Conservation (phyloP, 148 eudicot species). For the Agrostemma githago region DNA sequence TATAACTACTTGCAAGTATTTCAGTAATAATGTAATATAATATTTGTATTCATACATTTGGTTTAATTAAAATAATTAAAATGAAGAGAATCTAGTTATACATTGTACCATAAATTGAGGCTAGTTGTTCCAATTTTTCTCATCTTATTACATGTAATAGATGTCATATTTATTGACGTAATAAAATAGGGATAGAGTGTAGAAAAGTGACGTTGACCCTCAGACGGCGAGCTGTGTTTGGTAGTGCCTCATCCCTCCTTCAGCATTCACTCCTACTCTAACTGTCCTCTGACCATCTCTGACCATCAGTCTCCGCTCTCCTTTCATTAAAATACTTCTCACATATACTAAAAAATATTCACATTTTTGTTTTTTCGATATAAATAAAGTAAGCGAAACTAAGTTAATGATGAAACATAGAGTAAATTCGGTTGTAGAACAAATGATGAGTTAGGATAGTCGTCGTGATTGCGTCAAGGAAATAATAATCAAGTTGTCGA, state of each 20-base stretch:
- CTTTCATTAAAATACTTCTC: neutral
- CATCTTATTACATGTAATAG: neutral
- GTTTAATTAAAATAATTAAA: too few species aligned
- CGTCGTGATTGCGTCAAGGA: neutral
- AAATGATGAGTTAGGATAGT: neutral
- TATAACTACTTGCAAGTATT: too few species aligned
- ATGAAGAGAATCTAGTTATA: neutral
- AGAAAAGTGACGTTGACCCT: slow-evolving; percentile 22
- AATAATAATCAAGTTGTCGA: neutral
- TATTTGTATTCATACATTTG: too few species aligned
- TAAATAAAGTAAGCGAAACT: neutral
- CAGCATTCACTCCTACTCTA: neutral
- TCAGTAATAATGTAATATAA: too few species aligned
- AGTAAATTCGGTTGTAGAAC: neutral
- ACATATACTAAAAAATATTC: neutral
- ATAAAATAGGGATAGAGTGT: neutral
- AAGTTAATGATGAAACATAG: too few species aligned
- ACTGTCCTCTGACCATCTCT: slow-evolving; percentile 11
- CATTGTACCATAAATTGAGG: neutral
- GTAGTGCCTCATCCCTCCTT: slow-evolving; percentile 23
- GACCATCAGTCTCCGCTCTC: too few species aligned
- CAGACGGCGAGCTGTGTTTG: slow-evolving; percentile 31
- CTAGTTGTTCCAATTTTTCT: neutral
- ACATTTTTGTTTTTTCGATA: neutral
- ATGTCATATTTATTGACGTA: neutral